Evolutionary conservation across 2,329 filamentous ascomycete genomes (phyloP).

Genomic region (Didymella keratinophila): DNA sequence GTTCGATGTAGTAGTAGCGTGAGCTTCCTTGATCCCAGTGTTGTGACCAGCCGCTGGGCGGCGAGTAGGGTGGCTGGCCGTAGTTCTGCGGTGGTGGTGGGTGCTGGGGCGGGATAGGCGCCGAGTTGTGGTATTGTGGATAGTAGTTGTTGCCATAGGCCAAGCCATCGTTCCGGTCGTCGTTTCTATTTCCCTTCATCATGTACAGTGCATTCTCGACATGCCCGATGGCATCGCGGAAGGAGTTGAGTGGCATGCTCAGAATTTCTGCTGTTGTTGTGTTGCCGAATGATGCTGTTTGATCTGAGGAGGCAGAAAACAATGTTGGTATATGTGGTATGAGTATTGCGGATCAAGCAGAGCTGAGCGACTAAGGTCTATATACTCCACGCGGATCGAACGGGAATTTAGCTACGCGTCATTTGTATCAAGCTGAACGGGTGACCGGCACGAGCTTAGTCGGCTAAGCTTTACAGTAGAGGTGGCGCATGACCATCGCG

Average conservation of each 20-base stretch:
- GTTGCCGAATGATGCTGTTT: no score
- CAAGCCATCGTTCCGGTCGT: constrained; percentile 2
- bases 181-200: constrained; percentile 15
- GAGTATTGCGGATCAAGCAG: background rate
- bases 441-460: constrained; percentile 16
- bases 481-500: constrained; percentile 13
- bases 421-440: constrained; percentile 6
- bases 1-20: constrained; percentile 70
- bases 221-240: constrained; percentile 19
- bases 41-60: constrained; percentile 62
- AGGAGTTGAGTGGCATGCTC: constrained; percentile 15
- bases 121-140: constrained; percentile 15
- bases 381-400: constrained; percentile 15
- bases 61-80: constrained; percentile 29
- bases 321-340: background rate
- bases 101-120: constrained; percentile 9
- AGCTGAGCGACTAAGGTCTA: background rate
- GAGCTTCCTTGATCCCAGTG: constrained; percentile 67
- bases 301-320: background rate
- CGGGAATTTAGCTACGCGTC: constrained; percentile 11
- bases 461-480: constrained; percentile 10
- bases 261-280: background rate
- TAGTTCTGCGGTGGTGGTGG: constrained; percentile 17
- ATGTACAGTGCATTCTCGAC: constrained; percentile 22
- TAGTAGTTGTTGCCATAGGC: constrained; percentile 16